A percentile compares a stretch with the other conserved stretches of the same genome.
Conservation (phyloP, 805 yeast genomes). For the Kurtzmaniella cleridarum region DNA sequence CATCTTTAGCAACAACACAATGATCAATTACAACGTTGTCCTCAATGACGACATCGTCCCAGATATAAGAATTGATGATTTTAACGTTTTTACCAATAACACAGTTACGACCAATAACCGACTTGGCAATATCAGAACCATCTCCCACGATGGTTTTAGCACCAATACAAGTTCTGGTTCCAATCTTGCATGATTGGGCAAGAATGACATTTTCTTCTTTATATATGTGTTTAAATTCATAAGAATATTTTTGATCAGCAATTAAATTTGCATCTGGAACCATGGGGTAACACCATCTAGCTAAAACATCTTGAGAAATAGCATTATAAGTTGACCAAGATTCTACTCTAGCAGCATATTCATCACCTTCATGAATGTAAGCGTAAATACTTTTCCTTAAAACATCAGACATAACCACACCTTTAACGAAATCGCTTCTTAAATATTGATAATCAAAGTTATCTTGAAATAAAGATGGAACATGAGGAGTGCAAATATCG, state of each 20-base stretch:
- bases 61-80: conserved; percentile 72
- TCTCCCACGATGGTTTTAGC: conserved; percentile 71
- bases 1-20: conserved; percentile 67
- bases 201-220: conserved; percentile 84
- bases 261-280: conserved; percentile 80
- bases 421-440: conserved; percentile 83
- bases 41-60: conserved; percentile 76
- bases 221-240: conserved; percentile 81
- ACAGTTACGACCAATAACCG: conserved; percentile 84
- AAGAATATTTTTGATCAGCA: conserved; percentile 66
- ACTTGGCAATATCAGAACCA: conserved; percentile 56
- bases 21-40: conserved; percentile 56
- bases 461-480: conserved; percentile 93
- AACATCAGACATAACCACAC: conserved; percentile 85
- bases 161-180: conserved; percentile 79
- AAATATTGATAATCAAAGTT: conserved; percentile 90
- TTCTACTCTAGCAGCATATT: conserved; percentile 91
- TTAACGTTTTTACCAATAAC: conserved; percentile 72
- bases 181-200: conserved; percentile 88
- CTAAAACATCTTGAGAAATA: conserved; percentile 80
- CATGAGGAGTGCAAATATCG: conserved; percentile 91
- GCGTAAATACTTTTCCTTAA: conserved; percentile 88
- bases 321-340: conserved; percentile 92
- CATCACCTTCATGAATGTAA: conserved; percentile 67
- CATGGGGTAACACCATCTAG: conserved; percentile 90